phyloP scores from a whole-genome alignment of 2,329 filamentous ascomycete species.

The Penicillium fuscoglaucum region DNA sequence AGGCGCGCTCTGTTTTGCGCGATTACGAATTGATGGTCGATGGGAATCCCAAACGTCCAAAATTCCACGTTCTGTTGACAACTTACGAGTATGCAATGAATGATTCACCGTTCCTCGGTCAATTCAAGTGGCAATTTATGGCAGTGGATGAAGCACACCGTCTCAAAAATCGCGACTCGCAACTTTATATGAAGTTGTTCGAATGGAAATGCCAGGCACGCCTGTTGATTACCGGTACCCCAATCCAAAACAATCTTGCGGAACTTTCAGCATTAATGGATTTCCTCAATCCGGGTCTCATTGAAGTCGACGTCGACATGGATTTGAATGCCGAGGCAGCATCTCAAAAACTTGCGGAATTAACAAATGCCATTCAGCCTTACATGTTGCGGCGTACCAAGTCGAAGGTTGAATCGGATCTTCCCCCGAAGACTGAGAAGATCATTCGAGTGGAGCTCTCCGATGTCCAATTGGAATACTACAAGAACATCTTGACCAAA shows the following conservation, averaged over 20 bases:
- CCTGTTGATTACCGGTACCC: slow-evolving; percentile 92
- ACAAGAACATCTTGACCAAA: slow-evolving; percentile 96
- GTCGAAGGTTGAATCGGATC: slow-evolving; percentile 92
- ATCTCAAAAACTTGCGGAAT: slow-evolving; percentile 79
- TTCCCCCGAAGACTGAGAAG: slow-evolving; percentile 97
- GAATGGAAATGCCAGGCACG: slow-evolving; percentile 86
- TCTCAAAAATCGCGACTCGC: slow-evolving; percentile 92
- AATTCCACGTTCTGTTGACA: slow-evolving; percentile 96
- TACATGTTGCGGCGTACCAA: slow-evolving; percentile 96
- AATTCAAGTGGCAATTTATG: slow-evolving; percentile 96
- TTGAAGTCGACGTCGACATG: slow-evolving; percentile 87
- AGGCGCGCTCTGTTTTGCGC: slow-evolving; percentile 80
- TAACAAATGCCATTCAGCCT: slow-evolving; percentile 84
- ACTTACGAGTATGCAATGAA: slow-evolving; percentile 95
- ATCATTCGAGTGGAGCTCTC: slow-evolving; percentile 97
- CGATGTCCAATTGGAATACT: slow-evolving; percentile 94
- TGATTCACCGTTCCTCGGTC: slow-evolving; percentile 78
- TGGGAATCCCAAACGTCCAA: slow-evolving; percentile 81
- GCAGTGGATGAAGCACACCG: slow-evolving; percentile 96
- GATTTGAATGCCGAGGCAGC: slow-evolving; percentile 79
- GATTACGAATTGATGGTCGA: slow-evolving; percentile 88
- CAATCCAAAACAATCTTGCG: slow-evolving; percentile 93
- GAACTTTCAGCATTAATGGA: slow-evolving; percentile 92
- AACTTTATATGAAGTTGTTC: slow-evolving; percentile 81
- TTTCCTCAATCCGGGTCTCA: slow-evolving; percentile 93